Evolutionary conservation across 2,329 filamentous ascomycete species (phyloP).

Genomic region (Plenodomus tracheiphilus): DNA sequence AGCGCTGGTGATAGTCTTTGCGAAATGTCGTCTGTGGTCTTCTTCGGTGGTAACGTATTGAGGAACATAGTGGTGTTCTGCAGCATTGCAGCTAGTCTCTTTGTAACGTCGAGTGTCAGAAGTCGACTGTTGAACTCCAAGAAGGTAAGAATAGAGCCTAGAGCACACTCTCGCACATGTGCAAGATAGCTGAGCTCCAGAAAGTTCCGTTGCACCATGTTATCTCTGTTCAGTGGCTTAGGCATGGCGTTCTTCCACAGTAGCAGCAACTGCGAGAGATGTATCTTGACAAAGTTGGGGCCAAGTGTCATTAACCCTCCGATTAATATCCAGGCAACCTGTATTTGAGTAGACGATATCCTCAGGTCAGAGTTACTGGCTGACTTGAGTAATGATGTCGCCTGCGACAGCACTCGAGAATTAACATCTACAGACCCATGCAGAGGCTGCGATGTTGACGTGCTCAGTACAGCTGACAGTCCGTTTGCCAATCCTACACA

Average conservation of each 20-base stretch:
- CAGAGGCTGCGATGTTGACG: constrained; percentile 81
- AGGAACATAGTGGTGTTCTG: constrained; percentile 92
- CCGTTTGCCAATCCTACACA: constrained; percentile 93
- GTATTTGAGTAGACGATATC: constrained; percentile 90
- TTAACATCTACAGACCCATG: constrained; percentile 97
- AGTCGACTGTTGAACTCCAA: constrained; percentile 90
- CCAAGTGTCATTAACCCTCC: constrained; percentile 95
- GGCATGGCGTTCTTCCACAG: constrained; percentile 97
- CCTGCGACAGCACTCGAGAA: constrained; percentile 85
- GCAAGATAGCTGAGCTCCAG: constrained; percentile 91
- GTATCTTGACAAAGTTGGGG: constrained; percentile 98
- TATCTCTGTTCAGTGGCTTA: constrained; percentile 91
- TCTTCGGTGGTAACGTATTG: constrained; percentile 80
- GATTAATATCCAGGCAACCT: constrained; percentile 96
- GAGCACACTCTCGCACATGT: constrained; percentile 90
- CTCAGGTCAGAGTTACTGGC: constrained; percentile 89
- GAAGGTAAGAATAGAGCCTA: constrained; percentile 90
- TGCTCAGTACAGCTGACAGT: constrained; percentile 86
- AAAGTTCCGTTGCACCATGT: constrained; percentile 78
- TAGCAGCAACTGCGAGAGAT: constrained; percentile 88
- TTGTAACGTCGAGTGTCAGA: constrained; percentile 90
- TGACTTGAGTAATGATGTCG: constrained; percentile 87
- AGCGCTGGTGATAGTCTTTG: constrained; percentile 83
- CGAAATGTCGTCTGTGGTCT: constrained; percentile 81
- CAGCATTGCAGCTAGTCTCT: constrained; percentile 88